Percentiles rank a stretch among this genome's conserved stretches.
Evolutionary conservation across 2,329 filamentous ascomycete genomes (phyloP).

Genomic region (Decorospora gaudefroyi): DNA sequence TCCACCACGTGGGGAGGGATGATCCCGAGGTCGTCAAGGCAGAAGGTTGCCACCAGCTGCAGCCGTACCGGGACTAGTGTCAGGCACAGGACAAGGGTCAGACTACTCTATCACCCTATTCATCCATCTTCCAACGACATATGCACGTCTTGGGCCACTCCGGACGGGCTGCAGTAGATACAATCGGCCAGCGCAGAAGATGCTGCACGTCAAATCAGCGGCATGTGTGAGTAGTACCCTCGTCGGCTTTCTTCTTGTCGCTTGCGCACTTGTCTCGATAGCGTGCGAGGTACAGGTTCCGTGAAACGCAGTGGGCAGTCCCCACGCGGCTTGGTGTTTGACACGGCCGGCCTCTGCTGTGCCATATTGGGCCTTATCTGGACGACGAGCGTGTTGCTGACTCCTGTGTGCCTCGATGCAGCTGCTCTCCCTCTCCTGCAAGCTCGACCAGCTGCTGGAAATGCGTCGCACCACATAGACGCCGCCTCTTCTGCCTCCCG

Average conservation of each 20-base stretch:
- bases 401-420: slow-evolving; percentile 33
- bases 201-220: slow-evolving; percentile 39
- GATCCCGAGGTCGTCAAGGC: slow-evolving; percentile 21
- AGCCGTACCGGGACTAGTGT: slow-evolving; percentile 29
- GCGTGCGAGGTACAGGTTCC: slow-evolving; percentile 24
- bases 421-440: slow-evolving; percentile 49
- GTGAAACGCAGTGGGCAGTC: slow-evolving; percentile 25
- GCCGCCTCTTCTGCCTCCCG: slow-evolving; percentile 42
- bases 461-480: slow-evolving; percentile 47
- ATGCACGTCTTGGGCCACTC: slow-evolving; percentile 21
- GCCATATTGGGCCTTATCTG: slow-evolving; percentile 28
- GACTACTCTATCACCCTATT: slow-evolving; percentile 15
- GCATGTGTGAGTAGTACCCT: slow-evolving; percentile 49
- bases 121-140: slow-evolving; percentile 17
- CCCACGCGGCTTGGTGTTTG: slow-evolving; percentile 20
- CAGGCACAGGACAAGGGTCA: slow-evolving; percentile 27
- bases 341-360: slow-evolving; percentile 20
- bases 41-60: slow-evolving; percentile 31
- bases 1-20: slow-evolving; percentile 24
- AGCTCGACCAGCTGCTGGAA: slow-evolving; percentile 46
- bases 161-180: slow-evolving; percentile 22
- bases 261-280: slow-evolving; percentile 12
- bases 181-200: slow-evolving; percentile 37
- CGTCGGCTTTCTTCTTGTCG: slow-evolving; percentile 11
- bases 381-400: slow-evolving; percentile 39